Base-by-base conservation (phyloP, 2,329 filamentous ascomycete genomes). In the Scytalidium sp. region DNA sequence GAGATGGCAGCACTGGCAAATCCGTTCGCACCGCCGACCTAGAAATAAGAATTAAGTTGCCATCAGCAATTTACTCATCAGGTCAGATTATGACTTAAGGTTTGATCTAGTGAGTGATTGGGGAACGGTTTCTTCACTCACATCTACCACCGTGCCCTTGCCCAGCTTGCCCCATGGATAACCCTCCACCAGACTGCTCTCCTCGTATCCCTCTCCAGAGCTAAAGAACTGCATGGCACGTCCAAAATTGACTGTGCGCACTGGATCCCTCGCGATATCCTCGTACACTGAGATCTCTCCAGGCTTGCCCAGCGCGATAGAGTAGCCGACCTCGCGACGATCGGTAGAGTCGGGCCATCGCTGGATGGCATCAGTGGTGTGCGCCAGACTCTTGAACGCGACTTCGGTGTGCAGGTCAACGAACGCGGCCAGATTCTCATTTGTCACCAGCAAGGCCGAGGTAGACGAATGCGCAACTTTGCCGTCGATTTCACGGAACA, bases 401-500 rank as follows among this genome's bases (percentile, higher is more conserved):
- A 68, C 64, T n/a, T 60, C 58, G 20, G 56, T 63, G 25, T 66
- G 60, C 32, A 64, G 56, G 2, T 60, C 60, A 0, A 66, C 59
- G 64, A 67, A 71, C 53, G 60, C 65, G 4, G 54, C 58, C 4
- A 67, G 52, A 8, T 54, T 47, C 5, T 55, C 54, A 41, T 66
- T 60, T 17, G 64, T 56, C 1, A 65, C 50, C 4, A 72, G 53
- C 60, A 83, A 80, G 15, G 41, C 47, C 10, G 51, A 56, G 23
- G 49, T 46, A 3, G 50, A 45, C 0, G 47, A 55, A 20, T 58
- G 50, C 20, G 49, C 50, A 15, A 56, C 45, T 2, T 47, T 29
- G 0, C 49, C 50, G 1, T 50, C 46, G 1, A 25, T n/a, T 23
- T 58, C 54, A 19, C 40, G 19, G 21, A 58, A 58, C 47, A 83